phyloP scores from a whole-genome alignment of 768 basidiomycete genomes.

The Boletus subparvulus region DNA sequence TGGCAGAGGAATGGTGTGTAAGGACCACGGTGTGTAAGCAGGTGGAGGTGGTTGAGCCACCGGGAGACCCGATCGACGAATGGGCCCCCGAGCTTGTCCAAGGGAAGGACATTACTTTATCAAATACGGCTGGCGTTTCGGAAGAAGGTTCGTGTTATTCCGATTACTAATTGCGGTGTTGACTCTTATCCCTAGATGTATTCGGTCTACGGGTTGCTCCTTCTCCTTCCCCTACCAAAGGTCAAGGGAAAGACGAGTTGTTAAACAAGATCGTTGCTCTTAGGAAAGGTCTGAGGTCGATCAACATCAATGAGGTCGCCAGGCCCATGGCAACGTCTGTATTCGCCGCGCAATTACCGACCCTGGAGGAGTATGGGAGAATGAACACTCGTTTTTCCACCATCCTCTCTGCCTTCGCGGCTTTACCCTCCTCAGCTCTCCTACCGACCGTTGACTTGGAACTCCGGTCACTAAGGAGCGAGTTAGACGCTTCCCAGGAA shows the following conservation, averaged over 20 bases:
- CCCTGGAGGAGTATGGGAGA: constrained; percentile 43
- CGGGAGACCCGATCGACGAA: not conserved
- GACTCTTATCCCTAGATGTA: constrained; percentile 46
- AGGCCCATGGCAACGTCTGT: constrained; percentile 39
- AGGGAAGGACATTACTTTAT: not conserved
- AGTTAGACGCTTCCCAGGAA: constrained; percentile 51
- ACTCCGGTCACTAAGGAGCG: constrained; percentile 56
- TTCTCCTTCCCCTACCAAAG: constrained; percentile 32
- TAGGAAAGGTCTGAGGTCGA: constrained; percentile 58
- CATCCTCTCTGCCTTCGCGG: constrained; percentile 45
- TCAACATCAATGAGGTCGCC: constrained; percentile 56
- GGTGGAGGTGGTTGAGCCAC: not conserved
- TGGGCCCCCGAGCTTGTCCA: not conserved
- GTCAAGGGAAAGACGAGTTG: constrained; percentile 44
- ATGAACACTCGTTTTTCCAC: constrained; percentile 47
- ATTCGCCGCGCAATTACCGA: constrained; percentile 50
- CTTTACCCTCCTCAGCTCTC: constrained; percentile 45
- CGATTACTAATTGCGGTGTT: not conserved
- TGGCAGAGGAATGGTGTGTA: not conserved
- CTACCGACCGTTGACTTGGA: constrained; percentile 52
- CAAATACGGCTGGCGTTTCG: not conserved
- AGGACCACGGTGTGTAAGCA: not conserved
- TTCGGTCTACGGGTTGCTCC: constrained; percentile 50
- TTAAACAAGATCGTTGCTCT: constrained; percentile 51
- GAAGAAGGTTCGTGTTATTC: constrained; percentile 27